phyloP scores from a whole-genome alignment of 768 basidiomycete genomes.

The Hirschioporus abietinus region DNA sequence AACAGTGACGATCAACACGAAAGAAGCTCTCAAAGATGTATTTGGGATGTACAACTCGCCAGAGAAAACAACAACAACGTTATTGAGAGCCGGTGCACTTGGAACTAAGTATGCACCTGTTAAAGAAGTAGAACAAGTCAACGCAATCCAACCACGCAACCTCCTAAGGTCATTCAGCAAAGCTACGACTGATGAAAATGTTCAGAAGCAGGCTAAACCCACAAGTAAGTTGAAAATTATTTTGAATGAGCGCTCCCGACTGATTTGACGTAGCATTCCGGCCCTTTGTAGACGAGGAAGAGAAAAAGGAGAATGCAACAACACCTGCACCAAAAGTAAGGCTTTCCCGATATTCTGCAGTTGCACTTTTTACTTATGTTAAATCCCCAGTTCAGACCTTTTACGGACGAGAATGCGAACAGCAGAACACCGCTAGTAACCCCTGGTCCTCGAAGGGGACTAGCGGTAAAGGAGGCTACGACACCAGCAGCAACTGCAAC shows the following conservation, averaged over 20 bases:
- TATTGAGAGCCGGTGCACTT: slow-evolving; percentile 36
- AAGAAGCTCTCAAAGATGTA: slow-evolving; percentile 89
- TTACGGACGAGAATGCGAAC: slow-evolving; percentile 28
- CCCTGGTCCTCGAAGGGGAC: slow-evolving; percentile 2
- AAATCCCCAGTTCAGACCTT: slow-evolving; percentile 59
- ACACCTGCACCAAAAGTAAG: slow-evolving; percentile 37
- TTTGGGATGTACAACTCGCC: slow-evolving; percentile 96
- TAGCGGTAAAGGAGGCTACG: slow-evolving; percentile 10
- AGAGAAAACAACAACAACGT: slow-evolving; percentile 53
- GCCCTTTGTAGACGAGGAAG: slow-evolving; percentile 66
- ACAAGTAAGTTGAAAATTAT: slow-evolving; percentile 26
- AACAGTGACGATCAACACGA: slow-evolving; percentile 95
- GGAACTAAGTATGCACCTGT: slow-evolving; percentile 74
- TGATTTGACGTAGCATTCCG: slow-evolving; percentile 42
- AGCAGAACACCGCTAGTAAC: neutral
- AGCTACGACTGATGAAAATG: slow-evolving; percentile 22
- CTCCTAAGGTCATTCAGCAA: slow-evolving; percentile 11
- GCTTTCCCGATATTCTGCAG: neutral
- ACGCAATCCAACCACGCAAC: slow-evolving; percentile 27
- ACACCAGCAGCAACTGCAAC: slow-evolving; percentile 12
- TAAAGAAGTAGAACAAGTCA: slow-evolving; percentile 58
- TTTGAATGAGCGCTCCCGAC: neutral
- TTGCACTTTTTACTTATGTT: neutral
- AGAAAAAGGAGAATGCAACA: slow-evolving; percentile 37
- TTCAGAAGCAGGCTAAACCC: slow-evolving; percentile 25